Evolutionary conservation across 2,329 filamentous ascomycete genomes (phyloP), one percentile per base, ranked within the genome.

Genomic region (Ambrosiella cleistominuta): DNA sequence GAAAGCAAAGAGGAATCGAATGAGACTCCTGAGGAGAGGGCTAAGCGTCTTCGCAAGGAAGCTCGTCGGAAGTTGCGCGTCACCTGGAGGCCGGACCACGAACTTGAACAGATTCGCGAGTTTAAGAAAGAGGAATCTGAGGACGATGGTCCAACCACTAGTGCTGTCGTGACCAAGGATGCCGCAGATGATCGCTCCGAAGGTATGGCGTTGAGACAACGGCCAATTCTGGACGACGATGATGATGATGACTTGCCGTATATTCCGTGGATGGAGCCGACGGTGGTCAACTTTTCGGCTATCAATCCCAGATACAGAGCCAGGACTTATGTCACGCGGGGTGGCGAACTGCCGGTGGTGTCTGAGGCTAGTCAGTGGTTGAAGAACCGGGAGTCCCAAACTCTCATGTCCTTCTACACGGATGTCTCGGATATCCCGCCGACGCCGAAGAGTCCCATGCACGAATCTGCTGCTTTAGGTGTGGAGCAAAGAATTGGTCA

Each of bases 41-140:
- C 75, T 1, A 85, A 81, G 64, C 79, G 86, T 9, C 71, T 88
- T 3, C 80, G 85, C 40, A 89, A 88, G 65, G 85, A 89, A 66
- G 76, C 80, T 60, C 78, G 86, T 54, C 77, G 84, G 40, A 80
- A 84, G 62, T 71, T 89, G 19, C 77, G 82, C 11, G 86, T 91
- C 5, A 77, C 71, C 6, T 91, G 85, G 75, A 86, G 83, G 65
- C 75, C 80, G 0, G 85, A 84, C 54, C 71, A 77, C 15, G 77
- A 81, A 37, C 74, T 91, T 37, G 82, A 82, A 1, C 73, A 86
- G 63, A 72, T 88, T 57, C 78, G 79, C 62, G 72, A 82, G 54
- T 89, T 90, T 69, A 80, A 81, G 57, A 85, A 87, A 64, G 83
- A 88, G 61, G 81, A 80, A 1, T 76, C 78, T 1, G 85, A 89